phyloP scores from a whole-genome alignment of 306 rosid genomes.

The Benincasa hispida region DNA sequence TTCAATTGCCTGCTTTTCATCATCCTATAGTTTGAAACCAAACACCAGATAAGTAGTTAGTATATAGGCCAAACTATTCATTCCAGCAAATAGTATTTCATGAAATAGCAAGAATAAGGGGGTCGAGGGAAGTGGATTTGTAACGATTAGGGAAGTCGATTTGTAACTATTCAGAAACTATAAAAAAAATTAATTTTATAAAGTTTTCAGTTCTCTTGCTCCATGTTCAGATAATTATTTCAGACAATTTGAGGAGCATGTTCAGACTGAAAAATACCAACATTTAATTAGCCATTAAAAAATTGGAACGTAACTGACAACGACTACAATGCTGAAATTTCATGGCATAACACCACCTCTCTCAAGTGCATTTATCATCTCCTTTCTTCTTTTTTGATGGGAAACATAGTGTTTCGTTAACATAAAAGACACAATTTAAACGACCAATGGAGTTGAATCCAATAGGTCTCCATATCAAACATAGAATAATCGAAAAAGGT shows the following conservation, averaged over 20 bases:
- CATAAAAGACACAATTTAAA: neutral
- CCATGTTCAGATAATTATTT: neutral
- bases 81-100: neutral
- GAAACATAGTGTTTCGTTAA: neutral
- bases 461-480: neutral
- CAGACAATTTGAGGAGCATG: neutral
- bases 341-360: neutral
- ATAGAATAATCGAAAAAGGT: neutral
- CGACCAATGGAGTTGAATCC: neutral
- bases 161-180: neutral
- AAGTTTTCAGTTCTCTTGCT: neutral
- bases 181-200: neutral
- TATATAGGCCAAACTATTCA: neutral
- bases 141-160: neutral
- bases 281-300: neutral
- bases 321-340: neutral
- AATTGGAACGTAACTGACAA: neutral
- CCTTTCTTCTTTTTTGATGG: neutral
- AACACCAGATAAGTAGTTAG: neutral
- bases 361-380: neutral
- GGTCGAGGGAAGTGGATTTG: neutral
- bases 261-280: neutral
- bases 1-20: conserved; percentile 31
- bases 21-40: conserved; percentile 25
- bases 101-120: neutral